Conservation (phyloP, 441 rosid genomes). For the Sinapis alba region DNA sequence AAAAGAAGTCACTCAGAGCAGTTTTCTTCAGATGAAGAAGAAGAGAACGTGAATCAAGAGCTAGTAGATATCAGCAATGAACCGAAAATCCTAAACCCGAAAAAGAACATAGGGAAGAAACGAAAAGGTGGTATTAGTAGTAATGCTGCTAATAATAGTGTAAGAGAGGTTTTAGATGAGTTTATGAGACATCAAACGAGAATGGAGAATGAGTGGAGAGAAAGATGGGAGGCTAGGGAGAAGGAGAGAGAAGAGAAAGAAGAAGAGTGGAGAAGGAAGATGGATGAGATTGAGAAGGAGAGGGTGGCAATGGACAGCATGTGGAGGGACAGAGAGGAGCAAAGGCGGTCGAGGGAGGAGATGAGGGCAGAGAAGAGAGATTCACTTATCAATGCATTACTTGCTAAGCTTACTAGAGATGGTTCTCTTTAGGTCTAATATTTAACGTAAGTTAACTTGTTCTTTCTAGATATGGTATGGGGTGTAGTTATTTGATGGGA, state of each 20-base stretch:
- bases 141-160: slow-evolving; percentile 20
- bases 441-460: slow-evolving; percentile 1
- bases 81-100: slow-evolving; percentile 2
- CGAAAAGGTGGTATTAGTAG: slow-evolving; percentile 37
- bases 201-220: slow-evolving; percentile 86
- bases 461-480: not conserved
- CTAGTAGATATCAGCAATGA: slow-evolving; percentile 27
- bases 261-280: slow-evolving; percentile 88
- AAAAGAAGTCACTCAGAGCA: slow-evolving; percentile 50
- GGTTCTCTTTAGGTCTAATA: slow-evolving; percentile 22
- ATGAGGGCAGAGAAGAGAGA: slow-evolving; percentile 92
- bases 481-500: not conserved
- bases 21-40: slow-evolving; percentile 77
- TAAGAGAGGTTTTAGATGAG: slow-evolving; percentile 69
- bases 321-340: slow-evolving; percentile 92
- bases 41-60: slow-evolving; percentile 74
- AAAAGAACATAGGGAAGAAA: slow-evolving; percentile 54
- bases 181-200: slow-evolving; percentile 82
- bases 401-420: slow-evolving; percentile 77
- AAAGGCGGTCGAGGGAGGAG: slow-evolving; percentile 78
- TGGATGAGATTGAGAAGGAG: slow-evolving; percentile 90
- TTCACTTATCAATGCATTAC: slow-evolving; percentile 73
- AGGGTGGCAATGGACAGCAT: slow-evolving; percentile 73
- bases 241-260: slow-evolving; percentile 76
- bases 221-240: slow-evolving; percentile 69